Evolutionary conservation across 2,329 filamentous ascomycete species (phyloP).

Genomic region (Penicillium italicum): DNA sequence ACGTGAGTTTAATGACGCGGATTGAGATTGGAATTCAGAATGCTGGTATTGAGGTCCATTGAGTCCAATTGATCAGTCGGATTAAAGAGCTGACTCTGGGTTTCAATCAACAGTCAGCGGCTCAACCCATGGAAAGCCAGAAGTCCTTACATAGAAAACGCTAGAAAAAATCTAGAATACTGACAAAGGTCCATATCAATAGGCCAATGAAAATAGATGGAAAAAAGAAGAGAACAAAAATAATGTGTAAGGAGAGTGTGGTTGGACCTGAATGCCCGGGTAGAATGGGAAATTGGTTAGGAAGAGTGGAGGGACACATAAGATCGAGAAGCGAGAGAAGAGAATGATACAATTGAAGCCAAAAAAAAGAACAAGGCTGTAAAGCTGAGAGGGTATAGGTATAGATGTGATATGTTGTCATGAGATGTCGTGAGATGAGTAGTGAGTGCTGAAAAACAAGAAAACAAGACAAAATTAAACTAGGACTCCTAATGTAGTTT

Average conservation of each 20-base stretch:
- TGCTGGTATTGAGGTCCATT: background rate
- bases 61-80: background rate
- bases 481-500: background rate
- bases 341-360: background rate
- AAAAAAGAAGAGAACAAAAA: background rate
- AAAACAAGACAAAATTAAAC: background rate
- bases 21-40: background rate
- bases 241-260: background rate
- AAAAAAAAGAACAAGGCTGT: background rate
- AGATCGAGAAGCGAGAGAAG: background rate
- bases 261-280: background rate
- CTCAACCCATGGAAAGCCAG: background rate
- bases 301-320: background rate
- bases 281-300: background rate
- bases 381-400: slow-evolving; percentile 4
- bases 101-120: background rate
- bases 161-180: background rate
- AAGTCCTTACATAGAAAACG: background rate
- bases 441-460: background rate
- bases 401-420: background rate
- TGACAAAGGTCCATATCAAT: background rate
- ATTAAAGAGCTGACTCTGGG: background rate
- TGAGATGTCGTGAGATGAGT: slow-evolving; percentile 5
- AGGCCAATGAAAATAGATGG: no score
- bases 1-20: background rate